phyloP scores from a whole-genome alignment of 805 yeast species.

The Metschnikowia corniflorae region DNA sequence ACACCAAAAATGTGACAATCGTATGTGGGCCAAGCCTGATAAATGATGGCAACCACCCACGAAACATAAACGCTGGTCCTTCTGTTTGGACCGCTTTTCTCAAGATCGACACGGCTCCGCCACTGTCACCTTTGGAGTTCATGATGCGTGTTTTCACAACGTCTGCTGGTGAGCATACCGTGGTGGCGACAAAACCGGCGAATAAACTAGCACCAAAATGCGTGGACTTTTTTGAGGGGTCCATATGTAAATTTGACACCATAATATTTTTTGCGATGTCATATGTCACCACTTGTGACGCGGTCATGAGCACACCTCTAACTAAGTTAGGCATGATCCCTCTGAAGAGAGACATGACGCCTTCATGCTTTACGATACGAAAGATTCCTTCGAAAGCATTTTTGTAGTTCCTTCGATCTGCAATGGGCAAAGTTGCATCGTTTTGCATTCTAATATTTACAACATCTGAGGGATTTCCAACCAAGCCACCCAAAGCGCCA shows the following conservation, averaged over 20 bases:
- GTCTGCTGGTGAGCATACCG: constrained; percentile 90
- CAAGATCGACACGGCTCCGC: constrained; percentile 51
- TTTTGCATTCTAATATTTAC: constrained; percentile 90
- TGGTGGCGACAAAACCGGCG: constrained; percentile 87
- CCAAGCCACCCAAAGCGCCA: constrained; percentile 79
- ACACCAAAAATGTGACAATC: constrained; percentile 62
- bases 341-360: constrained; percentile 54
- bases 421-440: constrained; percentile 65
- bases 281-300: constrained; percentile 85
- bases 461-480: constrained; percentile 86
- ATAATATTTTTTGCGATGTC: constrained; percentile 66
- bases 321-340: constrained; percentile 76
- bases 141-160: constrained; percentile 85
- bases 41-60: constrained; percentile 91
- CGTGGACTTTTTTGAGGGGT: constrained; percentile 60
- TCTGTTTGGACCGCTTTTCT: constrained; percentile 56
- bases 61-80: constrained; percentile 76
- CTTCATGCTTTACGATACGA: constrained; percentile 60
- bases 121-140: constrained; percentile 52
- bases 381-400: constrained; percentile 76
- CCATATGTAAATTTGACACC: constrained; percentile 47
- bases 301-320: constrained; percentile 85
- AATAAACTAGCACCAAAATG: constrained; percentile 75
- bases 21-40: constrained; percentile 83
- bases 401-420: constrained; percentile 65